Percentiles rank a stretch among this genome's conserved stretches.
Evolutionary conservation across 139 green algal genomes (phyloP).

Genomic region (Chlorella vulgaris): DNA sequence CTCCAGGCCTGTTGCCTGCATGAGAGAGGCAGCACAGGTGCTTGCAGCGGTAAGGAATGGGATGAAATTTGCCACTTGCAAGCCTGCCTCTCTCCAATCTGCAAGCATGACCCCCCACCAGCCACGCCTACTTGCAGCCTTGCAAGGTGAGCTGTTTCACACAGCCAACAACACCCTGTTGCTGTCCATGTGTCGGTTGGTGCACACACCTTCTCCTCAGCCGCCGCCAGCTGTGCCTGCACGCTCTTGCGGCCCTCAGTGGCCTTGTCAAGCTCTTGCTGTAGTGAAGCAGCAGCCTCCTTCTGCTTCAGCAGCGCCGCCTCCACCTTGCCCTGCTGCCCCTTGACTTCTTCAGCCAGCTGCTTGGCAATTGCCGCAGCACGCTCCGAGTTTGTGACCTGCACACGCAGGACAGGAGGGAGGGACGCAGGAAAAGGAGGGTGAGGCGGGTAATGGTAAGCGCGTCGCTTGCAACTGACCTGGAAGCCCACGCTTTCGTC

Average conservation of each 20-base stretch:
- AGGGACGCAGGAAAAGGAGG: background rate
- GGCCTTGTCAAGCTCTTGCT: background rate
- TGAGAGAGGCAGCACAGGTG: background rate
- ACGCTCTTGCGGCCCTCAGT: background rate
- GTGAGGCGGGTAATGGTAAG: background rate
- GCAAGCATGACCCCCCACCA: too few species aligned
- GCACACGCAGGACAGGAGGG: background rate
- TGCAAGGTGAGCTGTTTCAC: too few species aligned
- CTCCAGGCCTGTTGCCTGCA: background rate
- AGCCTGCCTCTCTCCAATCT: background rate
- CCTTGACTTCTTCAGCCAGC: background rate
- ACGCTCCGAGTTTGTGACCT: background rate
- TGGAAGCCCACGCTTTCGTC: too few species aligned
- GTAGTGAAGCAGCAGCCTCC: background rate
- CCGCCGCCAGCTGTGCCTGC: background rate
- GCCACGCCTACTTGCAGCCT: too few species aligned
- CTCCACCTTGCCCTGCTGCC: background rate
- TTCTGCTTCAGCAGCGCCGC: background rate
- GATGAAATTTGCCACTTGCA: background rate
- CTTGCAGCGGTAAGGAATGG: background rate
- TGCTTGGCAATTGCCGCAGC: background rate
- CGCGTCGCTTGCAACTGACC: too few species aligned
- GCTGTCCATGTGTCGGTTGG: too few species aligned
- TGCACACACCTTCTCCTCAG: background rate
- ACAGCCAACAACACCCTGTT: too few species aligned